phyloP scores from a whole-genome alignment of 352 stramenopile genomes.

The Thraustotheca clavata region DNA sequence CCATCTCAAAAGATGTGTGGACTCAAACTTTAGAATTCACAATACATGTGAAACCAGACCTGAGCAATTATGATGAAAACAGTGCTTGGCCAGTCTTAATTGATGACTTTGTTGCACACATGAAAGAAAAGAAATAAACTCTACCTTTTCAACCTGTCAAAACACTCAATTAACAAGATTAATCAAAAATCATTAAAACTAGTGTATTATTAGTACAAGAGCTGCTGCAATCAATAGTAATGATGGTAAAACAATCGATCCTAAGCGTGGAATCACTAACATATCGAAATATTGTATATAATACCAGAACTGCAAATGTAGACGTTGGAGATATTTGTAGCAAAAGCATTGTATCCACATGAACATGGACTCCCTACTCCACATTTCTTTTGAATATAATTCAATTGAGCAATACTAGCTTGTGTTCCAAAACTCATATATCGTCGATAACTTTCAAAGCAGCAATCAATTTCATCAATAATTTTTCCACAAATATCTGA shows the following conservation, averaged over 20 bases:
- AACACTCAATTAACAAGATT: too few relatives aligned
- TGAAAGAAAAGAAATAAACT: too few relatives aligned
- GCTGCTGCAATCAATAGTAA: neutral
- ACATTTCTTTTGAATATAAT: constrained; percentile 44
- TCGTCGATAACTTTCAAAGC: constrained; percentile 74
- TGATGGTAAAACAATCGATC: too few relatives aligned
- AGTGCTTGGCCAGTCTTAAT: constrained; percentile 78
- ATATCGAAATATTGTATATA: too few relatives aligned
- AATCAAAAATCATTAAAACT: too few relatives aligned
- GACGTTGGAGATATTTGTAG: constrained; percentile 42
- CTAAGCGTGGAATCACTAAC: too few relatives aligned
- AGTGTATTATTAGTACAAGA: too few relatives aligned
- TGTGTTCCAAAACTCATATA: constrained; percentile 61
- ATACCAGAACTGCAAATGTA: constrained; percentile 29
- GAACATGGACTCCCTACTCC: constrained; percentile 38
- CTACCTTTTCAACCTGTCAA: too few relatives aligned
- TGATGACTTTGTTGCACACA: constrained; percentile 71
- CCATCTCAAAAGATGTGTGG: constrained; percentile 79
- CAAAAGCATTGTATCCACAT: constrained; percentile 25
- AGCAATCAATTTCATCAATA: constrained; percentile 61
- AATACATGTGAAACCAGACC: constrained; percentile 47
- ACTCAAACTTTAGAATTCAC: constrained; percentile 81
- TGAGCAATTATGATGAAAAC: constrained; percentile 85
- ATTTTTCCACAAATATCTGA: constrained; percentile 68
- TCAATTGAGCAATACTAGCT: constrained; percentile 35